Evolutionary conservation across 768 basidiomycete species (phyloP), one percentile per base, ranked within the genome.

Genomic region (Infundibulicybe gibba): DNA sequence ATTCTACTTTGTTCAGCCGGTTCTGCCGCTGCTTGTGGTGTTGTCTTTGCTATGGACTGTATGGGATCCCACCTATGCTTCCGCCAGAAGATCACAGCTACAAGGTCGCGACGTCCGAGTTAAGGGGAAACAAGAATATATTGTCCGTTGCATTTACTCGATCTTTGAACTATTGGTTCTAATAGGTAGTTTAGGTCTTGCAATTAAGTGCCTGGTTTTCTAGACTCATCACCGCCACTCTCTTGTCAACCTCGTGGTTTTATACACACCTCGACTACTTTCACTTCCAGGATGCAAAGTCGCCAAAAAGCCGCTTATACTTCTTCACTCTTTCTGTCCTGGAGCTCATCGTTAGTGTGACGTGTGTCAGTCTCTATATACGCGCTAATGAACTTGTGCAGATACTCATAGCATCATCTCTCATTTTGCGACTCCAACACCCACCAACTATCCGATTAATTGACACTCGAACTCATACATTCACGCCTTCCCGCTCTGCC

Each of bases 21-120:
- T 60, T 4, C 66, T 85, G 43, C 82, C 87, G 2, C 21, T 71
- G 3, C 38, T 87, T 15, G 65, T 71, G 21, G 38, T 83, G 1
- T 10, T 79, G 13, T 91, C 91, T 15, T 58, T 93, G 13, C 57
- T 85, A 5, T 94, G 92, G 85, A 81, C 82, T 0, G 80, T 76
- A 1, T 95, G 93, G 93, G 83, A 95, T 59, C 92, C 90, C 11
- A 87, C 87, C 15, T 92, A 91, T 62, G 65, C 75, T 17, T 69
- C 76, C 9, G 67, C 79, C 45, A 74, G 75, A 52, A 75, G 68
- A 53, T 81, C 84, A 11, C 76, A 79, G 54, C 67, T 77, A 35
- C 87, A 90, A 68, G 87, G 89, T 2, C 79, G 87, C 15, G 77
- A 82, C 50, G 73, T 90, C 17, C 79, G 85, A 41, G 68, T 88